phyloP scores from a whole-genome alignment of 2,329 filamentous ascomycete genomes.

The Mycocentrospora acerina region DNA sequence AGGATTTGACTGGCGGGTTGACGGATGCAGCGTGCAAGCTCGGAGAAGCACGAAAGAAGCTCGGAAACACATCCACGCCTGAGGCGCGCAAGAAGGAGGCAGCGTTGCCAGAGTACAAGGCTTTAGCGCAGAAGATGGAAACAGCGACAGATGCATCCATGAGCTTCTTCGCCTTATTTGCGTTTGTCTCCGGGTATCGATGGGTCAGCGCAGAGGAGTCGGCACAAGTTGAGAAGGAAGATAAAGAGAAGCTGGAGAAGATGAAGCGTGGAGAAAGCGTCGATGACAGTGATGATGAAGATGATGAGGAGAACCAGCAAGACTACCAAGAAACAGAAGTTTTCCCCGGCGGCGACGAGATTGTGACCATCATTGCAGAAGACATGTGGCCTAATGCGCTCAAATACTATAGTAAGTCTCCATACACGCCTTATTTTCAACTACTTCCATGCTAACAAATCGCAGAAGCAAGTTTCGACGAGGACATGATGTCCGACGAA shows the following conservation, averaged over 20 bases:
- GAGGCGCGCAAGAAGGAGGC: constrained; percentile 57
- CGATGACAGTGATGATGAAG: constrained; percentile 40
- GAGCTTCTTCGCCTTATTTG: constrained; percentile 91
- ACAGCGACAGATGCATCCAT: constrained; percentile 63
- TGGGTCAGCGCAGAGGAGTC: constrained; percentile 74
- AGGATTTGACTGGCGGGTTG: constrained; percentile 81
- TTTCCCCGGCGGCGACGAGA: constrained; percentile 81
- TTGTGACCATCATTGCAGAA: constrained; percentile 79
- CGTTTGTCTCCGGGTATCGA: constrained; percentile 65
- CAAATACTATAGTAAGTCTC: constrained; percentile 83
- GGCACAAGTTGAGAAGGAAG: constrained; percentile 60
- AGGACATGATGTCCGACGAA: constrained; percentile 20
- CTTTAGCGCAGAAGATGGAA: constrained; percentile 56
- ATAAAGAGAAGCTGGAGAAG: constrained; percentile 58
- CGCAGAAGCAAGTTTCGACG: constrained; percentile 58
- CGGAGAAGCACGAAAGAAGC: constrained; percentile 60
- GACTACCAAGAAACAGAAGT: constrained; percentile 75
- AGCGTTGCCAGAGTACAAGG: constrained; percentile 56
- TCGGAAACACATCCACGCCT: constrained; percentile 23
- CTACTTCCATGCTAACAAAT: constrained; percentile 38
- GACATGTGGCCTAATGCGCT: constrained; percentile 88
- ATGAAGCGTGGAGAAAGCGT: constrained; percentile 43
- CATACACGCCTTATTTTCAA: not conserved
- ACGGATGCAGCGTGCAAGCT: constrained; percentile 72
- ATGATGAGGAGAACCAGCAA: constrained; percentile 59